Base-by-base conservation (phyloP, 2,329 filamentous ascomycete species). In the Colletotrichum navitas region DNA sequence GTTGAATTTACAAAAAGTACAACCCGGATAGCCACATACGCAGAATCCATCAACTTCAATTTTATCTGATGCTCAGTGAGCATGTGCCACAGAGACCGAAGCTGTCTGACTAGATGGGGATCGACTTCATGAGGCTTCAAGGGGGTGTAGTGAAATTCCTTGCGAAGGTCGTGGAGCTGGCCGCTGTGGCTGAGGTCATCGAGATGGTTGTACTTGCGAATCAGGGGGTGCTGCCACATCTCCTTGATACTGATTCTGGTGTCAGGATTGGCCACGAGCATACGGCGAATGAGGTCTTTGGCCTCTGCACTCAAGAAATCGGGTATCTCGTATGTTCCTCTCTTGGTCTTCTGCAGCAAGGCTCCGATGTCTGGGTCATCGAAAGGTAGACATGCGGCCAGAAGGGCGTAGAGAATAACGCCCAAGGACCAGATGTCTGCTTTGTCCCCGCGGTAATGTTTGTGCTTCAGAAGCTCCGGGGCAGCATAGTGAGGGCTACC, bases 401-500 rank as follows among this genome's bases (percentile, higher is more conserved):
- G 86, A 83, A 97, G 91, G 14, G 94, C 95, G 79, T 93, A 99
- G 0, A 99, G 84, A 67, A 97, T 95, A 58, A 97, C 92, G 1
- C 94, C 94, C 80, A 94, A 90, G 79, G 95, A 98, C 96, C 96
- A 99, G 59, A 98, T 93, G 77, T 99, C 96, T 10, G 94, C 94
- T 77, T 91, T 91, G 64, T 94, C 92, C 14, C 95, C 96, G 66
- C 92, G 91, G 79, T 99, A 99, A 52, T 88, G 88, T 45, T 87
- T 87, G 51, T 91, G 92, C 75, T 90, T 90, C 73, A 98, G 92
- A 43, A 99, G 90, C 80, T 99, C 96, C 0, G 96, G 96, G 0
- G 96, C 95, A 24, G 95, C 95, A 77, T 99, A 99, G 81, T 98
- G 96, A 29, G 96, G 96, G 74, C 96, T 98, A 26, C 96, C 96